Base-by-base conservation (phyloP, 2,329 filamentous ascomycete genomes). In the Hypoxylon sp. region DNA sequence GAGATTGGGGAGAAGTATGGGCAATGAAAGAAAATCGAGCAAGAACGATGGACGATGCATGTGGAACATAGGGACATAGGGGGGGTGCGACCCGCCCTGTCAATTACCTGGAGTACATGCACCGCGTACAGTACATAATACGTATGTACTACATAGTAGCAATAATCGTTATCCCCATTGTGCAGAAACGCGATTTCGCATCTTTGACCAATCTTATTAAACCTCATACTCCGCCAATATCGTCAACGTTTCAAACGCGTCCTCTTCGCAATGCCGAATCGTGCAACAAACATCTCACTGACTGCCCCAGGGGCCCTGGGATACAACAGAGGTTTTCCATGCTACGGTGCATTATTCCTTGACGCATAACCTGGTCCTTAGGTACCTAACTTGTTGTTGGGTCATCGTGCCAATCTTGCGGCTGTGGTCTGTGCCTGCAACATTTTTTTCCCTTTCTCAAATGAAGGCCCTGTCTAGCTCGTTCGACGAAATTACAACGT, bases 401-500 rank as follows among this genome's bases (percentile, higher is more conserved):
- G 72, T 63, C 70, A 70, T 70, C 62, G 56, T 70, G 66, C 65
- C 65, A 68, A 70, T 71, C 65, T 67, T 71, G 68, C 67, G 62
- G 67, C 59, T 71, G 52, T 73, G 70, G 73, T 68, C 72, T 63
- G 70, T 73, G 71, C 71, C 67, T 66, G 59, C 63, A 65, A 61
- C 62, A 67, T 53, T 37, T 64, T 71, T 67, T 67, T 72, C 66
- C 58, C 46, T 55, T n/a, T 48, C 34, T 59, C 57, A 74, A 74
- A 74, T 75, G 72, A 73, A 73, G 70, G 57, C 65, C 64, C 58
- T 69, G 66, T 59, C 61, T 71, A 71, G 71, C 69, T 72, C 68
- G 69, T 54, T 62, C 70, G 50, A 73, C 66, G 73, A 76, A 74
- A 75, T 76, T 75, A 71, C 73, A 72, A 69, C 61, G 71, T 73